phyloP scores from a whole-genome alignment of 495 filamentous ascomycete genomes.

The Penicillium chermesinum region DNA sequence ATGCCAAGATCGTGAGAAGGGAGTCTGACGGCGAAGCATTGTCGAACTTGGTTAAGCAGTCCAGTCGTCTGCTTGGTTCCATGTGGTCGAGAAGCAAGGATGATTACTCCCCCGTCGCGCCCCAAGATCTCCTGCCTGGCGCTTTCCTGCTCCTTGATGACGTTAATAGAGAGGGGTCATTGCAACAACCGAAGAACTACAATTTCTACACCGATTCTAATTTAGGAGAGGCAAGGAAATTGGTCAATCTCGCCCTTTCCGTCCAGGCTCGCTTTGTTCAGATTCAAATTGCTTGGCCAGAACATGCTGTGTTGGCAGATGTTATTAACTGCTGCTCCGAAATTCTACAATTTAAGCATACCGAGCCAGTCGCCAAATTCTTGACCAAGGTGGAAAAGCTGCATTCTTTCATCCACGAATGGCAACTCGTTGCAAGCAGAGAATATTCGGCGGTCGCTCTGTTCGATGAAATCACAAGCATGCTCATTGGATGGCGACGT shows the following conservation, averaged over 20 bases:
- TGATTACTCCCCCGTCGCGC: constrained; percentile 35
- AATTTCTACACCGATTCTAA: constrained; percentile 89
- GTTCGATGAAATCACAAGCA: constrained; percentile 68
- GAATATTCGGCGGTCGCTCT: constrained; percentile 62
- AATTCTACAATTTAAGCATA: constrained; percentile 65
- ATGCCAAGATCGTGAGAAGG: constrained; percentile 45
- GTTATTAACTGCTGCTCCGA: constrained; percentile 69
- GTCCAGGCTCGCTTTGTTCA: constrained; percentile 64
- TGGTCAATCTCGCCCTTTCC: constrained; percentile 59
- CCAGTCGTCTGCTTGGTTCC: constrained; percentile 34
- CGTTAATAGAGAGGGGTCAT: constrained; percentile 40
- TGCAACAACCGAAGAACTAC: constrained; percentile 45
- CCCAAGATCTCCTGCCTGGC: constrained; percentile 55
- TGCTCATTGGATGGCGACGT: constrained; percentile 80
- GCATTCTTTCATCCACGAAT: constrained; percentile 77
- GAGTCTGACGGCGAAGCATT: constrained; percentile 26
- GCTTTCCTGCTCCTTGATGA: constrained; percentile 59
- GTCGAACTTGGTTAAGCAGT: constrained; percentile 34
- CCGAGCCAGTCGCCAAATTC: constrained; percentile 81
- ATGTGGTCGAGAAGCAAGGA: constrained; percentile 29
- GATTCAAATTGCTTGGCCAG: constrained; percentile 64
- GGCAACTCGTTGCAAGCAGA: constrained; percentile 84
- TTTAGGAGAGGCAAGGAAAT: constrained; percentile 62
- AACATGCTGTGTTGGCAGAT: constrained; percentile 70
- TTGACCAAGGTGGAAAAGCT: constrained; percentile 80